phyloP scores from a whole-genome alignment of 2,329 filamentous ascomycete genomes.

The Sclerotinia subarctica region DNA sequence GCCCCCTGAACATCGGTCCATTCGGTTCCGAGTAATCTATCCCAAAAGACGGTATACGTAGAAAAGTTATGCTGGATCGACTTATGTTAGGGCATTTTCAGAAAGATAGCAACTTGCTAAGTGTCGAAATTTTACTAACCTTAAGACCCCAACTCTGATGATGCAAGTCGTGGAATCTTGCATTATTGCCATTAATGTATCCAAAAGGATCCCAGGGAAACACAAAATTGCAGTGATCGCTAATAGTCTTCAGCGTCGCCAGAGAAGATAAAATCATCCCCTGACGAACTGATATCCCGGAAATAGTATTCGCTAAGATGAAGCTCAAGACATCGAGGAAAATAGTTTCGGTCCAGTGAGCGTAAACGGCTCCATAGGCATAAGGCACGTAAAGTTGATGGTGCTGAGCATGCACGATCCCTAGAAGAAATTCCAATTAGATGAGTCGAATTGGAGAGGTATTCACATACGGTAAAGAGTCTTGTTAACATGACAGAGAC shows the following conservation, averaged over 20 bases:
- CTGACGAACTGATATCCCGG: slow-evolving; percentile 20
- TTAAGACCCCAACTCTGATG: slow-evolving; percentile 22
- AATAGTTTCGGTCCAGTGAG: slow-evolving; percentile 16
- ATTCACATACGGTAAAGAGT: slow-evolving; percentile 14
- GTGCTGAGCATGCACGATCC: slow-evolving; percentile 13
- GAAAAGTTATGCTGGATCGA: slow-evolving; percentile 16
- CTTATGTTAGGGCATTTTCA: background rate
- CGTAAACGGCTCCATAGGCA: slow-evolving; percentile 19
- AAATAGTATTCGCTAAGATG: slow-evolving; percentile 11
- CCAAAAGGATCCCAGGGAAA: slow-evolving; percentile 19
- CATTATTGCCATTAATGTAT: slow-evolving; percentile 15
- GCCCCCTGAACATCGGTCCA: slow-evolving; percentile 18
- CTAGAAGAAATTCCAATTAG: background rate
- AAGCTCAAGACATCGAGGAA: slow-evolving; percentile 20
- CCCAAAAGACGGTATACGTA: slow-evolving; percentile 22
- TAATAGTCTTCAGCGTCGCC: slow-evolving; percentile 18
- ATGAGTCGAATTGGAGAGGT: background rate
- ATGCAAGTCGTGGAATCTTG: slow-evolving; percentile 22
- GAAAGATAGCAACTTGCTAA: background rate
- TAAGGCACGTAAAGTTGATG: slow-evolving; percentile 15
- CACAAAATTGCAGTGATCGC: slow-evolving; percentile 20
- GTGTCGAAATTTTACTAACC: background rate
- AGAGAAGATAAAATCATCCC: slow-evolving; percentile 16
- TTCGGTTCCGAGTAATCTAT: slow-evolving; percentile 17
- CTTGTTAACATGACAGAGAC: slow-evolving; percentile 14